Evolutionary conservation across 331 rosid species (phyloP).

Genomic region (Rosa hybrid): DNA sequence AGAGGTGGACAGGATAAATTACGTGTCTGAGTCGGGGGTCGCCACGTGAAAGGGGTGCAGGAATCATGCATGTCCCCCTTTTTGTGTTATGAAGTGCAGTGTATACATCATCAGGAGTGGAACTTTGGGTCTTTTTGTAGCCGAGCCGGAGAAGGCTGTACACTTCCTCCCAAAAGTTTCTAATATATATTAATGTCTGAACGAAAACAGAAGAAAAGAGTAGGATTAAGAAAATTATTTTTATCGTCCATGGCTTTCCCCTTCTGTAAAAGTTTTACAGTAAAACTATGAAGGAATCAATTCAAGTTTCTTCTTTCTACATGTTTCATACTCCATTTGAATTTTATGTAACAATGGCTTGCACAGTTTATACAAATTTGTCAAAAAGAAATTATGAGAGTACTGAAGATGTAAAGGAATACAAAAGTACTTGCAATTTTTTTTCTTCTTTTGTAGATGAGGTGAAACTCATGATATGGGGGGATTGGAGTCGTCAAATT

Average conservation of each 20-base stretch:
- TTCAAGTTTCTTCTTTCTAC: constrained; percentile 5
- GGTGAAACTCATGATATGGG: too few species aligned
- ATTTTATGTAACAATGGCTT: neutral
- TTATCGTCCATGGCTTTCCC: constrained; percentile 7
- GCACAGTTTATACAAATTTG: neutral
- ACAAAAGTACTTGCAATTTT: neutral
- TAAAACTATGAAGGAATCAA: constrained; percentile 8
- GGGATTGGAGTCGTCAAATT: too few species aligned
- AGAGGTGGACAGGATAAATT: constrained; percentile 58
- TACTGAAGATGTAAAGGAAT: neutral
- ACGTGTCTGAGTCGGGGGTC: constrained; percentile 66
- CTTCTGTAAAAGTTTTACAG: neutral
- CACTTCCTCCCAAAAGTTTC: constrained; percentile 17
- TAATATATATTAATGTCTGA: constrained; percentile 8
- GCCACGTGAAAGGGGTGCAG: constrained; percentile 50
- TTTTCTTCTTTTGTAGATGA: too few species aligned
- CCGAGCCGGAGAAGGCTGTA: constrained; percentile 10
- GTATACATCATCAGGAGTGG: constrained; percentile 16
- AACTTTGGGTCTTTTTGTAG: constrained; percentile 35
- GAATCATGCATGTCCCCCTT: constrained; percentile 5
- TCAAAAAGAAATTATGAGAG: neutral
- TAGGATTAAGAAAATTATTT: neutral
- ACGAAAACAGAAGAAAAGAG: neutral
- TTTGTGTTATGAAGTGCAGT: constrained; percentile 20
- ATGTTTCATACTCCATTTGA: neutral